These are phyloP conservation scores for Aquilaria yunnanensis DNA, from an alignment of 345 rosid species.

Conservation along the genomic window DNA sequence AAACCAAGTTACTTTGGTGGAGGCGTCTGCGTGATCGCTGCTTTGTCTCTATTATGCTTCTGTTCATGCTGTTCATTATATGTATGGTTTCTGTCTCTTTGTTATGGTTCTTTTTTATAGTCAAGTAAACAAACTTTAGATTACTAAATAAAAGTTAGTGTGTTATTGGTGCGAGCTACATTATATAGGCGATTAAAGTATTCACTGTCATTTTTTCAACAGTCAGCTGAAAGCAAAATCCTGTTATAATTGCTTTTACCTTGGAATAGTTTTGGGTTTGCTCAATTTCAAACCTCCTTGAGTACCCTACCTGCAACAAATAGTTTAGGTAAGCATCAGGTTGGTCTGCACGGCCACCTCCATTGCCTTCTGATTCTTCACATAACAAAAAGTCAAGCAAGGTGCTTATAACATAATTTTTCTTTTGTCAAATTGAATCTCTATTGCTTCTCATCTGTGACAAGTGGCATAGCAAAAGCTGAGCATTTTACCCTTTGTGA, in stretches of 20 bases:
- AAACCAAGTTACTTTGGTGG: slow-evolving; percentile 52
- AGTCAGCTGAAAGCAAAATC: too few species aligned
- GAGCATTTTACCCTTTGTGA: neutral
- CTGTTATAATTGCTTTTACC: too few species aligned
- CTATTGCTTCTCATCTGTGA: neutral
- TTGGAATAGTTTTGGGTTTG: too few species aligned
- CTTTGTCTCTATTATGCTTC: slow-evolving; percentile 50
- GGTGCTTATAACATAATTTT: too few species aligned
- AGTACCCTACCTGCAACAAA: too few species aligned
- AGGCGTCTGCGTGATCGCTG: slow-evolving; percentile 82
- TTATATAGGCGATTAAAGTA: too few species aligned
- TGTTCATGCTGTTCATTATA: slow-evolving; percentile 71
- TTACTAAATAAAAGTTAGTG: neutral
- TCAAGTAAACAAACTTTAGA: too few species aligned
- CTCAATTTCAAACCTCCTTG: too few species aligned
- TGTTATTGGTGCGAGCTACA: neutral
- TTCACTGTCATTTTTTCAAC: too few species aligned
- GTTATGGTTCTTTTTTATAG: neutral
- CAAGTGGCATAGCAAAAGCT: neutral
- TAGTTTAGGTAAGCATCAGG: neutral
- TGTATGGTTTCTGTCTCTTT: slow-evolving; percentile 35
- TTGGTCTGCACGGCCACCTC: neutral
- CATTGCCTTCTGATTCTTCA: too few species aligned
- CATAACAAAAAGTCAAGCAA: too few species aligned
- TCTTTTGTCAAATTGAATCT: neutral